Conservation (phyloP, 2,329 filamentous ascomycete species). For the Ilyonectria robusta region DNA sequence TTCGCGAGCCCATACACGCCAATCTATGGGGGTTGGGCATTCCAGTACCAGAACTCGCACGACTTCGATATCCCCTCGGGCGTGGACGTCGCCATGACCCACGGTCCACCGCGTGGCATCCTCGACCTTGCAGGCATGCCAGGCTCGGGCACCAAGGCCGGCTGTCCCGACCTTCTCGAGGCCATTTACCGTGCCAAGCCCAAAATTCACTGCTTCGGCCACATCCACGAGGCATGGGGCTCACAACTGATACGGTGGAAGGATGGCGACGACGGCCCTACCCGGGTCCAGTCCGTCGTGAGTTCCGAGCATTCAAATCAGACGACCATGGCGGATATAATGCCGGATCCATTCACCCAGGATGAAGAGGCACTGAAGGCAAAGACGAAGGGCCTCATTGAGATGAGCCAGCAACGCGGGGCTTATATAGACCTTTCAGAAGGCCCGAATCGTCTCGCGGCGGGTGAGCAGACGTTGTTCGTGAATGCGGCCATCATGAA, state of each 20-base stretch:
- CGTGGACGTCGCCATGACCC: slow-evolving; percentile 66
- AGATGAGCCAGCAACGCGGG: slow-evolving; percentile 48
- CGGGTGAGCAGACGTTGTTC: slow-evolving; percentile 68
- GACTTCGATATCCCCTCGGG: slow-evolving; percentile 52
- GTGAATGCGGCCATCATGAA: slow-evolving; percentile 72
- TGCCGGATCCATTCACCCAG: slow-evolving; percentile 39
- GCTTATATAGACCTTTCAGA: slow-evolving; percentile 56
- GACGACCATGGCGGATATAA: slow-evolving; percentile 53
- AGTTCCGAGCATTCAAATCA: slow-evolving; percentile 57
- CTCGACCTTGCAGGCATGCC: slow-evolving; percentile 56
- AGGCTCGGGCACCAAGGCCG: slow-evolving; percentile 50
- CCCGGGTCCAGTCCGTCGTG: slow-evolving; percentile 51
- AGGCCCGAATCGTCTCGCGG: slow-evolving; percentile 49
- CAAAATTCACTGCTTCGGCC: slow-evolving; percentile 69
- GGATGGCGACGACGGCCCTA: not conserved
- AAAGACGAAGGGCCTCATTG: slow-evolving; percentile 35
- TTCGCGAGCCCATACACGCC: slow-evolving; percentile 70
- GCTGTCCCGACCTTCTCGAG: slow-evolving; percentile 61
- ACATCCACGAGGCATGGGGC: slow-evolving; percentile 74
- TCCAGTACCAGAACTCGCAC: slow-evolving; percentile 63
- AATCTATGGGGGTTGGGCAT: slow-evolving; percentile 61
- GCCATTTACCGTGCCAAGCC: slow-evolving; percentile 62
- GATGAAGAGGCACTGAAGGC: slow-evolving; percentile 21
- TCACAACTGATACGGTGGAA: slow-evolving; percentile 67
- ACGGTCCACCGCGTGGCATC: slow-evolving; percentile 68